Base-by-base conservation (phyloP, 192 early-diverging fungal genomes). In the Phlyctochytrium bullatum region DNA sequence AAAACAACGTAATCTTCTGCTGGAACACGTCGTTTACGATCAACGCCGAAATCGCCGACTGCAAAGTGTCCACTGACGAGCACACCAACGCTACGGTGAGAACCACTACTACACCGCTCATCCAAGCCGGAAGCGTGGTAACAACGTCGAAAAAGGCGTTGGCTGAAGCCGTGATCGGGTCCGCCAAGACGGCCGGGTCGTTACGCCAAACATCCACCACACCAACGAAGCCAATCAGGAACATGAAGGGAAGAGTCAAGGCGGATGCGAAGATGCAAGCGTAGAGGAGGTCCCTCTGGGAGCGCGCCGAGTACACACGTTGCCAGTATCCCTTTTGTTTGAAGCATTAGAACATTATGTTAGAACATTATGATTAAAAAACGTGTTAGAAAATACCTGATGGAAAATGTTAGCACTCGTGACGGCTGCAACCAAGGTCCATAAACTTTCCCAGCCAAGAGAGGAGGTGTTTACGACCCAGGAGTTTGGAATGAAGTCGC, bases 121-220 rank as follows among this genome's bases (percentile, higher is more conserved):
- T 77, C 89, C 89, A 90, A 1, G 62, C 69, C 16, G 83, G 68
- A 25, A 85, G 77, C 17, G 82, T 79, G 3, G 69, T 68, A 32
- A 87, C 79, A n/a, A 90, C 73, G 17, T 85, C 85, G 72, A 90
- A 90, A 65, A 90, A 89, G 1, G 85, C 82, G 66, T 81, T 87
- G 28, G 79, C 83, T 20, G 78, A 81, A 47, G 40, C 40, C 10
- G 6, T 20, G 40, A 14, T 14, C 6, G 40, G 40, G 20, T 47
- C 40, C 6, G 40, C 40, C 10, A 14, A 14, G 40, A 47, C 40
- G 40, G 40, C 40, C 6, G 40, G 40, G 40, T 47, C 40, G 40
- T 47, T 47, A 14, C 40, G 40, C 89, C 88, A 89, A 14, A 87
- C 82, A 17, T 87, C 75, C 30, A 90, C 69, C 47, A 87, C 83